These are phyloP conservation scores for Podaxis carcinomalis DNA, from an alignment of 768 basidiomycete species.

Conservation along the genomic window DNA sequence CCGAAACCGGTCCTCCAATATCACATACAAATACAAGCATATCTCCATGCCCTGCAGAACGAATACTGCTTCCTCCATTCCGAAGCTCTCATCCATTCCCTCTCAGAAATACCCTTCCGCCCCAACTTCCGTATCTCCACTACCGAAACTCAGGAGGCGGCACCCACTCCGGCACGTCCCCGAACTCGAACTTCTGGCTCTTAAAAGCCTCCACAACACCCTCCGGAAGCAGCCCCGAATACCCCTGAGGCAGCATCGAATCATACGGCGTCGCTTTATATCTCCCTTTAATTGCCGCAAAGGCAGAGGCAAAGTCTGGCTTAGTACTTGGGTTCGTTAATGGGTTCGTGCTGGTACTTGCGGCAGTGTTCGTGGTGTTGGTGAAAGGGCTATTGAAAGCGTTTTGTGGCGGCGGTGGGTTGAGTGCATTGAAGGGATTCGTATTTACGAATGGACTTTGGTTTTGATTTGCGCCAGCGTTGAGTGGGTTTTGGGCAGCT, in stretches of 20 bases:
- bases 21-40: too few relatives aligned
- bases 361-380: neutral
- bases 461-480: neutral
- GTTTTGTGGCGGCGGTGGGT: neutral
- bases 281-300: constrained; percentile 24
- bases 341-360: neutral
- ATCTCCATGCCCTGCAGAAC: too few relatives aligned
- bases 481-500: neutral
- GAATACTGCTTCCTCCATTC: neutral
- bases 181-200: constrained; percentile 59
- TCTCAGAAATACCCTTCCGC: neutral
- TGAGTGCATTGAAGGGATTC: neutral
- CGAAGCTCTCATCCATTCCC: neutral
- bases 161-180: constrained; percentile 66
- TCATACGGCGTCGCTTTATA: constrained; percentile 54
- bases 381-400: neutral
- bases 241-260: constrained; percentile 51
- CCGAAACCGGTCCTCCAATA: too few relatives aligned
- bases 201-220: constrained; percentile 49
- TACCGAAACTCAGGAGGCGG: constrained; percentile 56
- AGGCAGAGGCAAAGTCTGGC: constrained; percentile 9
- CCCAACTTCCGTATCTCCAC: neutral
- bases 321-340: constrained; percentile 2
- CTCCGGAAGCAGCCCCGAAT: constrained; percentile 49
- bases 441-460: neutral